Evolutionary conservation across 2,329 filamentous ascomycete genomes (phyloP), one percentile per base, ranked within the genome.

Genomic region (Trichoderma koningiopsis): DNA sequence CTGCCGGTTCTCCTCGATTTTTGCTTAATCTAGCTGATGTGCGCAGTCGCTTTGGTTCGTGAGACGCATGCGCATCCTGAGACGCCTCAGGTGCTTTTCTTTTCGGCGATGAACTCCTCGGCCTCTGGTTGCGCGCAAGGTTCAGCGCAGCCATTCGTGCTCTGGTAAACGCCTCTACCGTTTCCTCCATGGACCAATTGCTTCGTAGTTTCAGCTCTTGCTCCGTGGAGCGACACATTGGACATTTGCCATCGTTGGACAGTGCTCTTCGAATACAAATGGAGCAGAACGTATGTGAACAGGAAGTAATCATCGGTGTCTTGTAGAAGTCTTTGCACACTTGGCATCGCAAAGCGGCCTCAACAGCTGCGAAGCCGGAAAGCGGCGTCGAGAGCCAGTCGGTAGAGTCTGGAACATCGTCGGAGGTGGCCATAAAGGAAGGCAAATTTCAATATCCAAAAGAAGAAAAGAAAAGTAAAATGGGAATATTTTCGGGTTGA

Each of bases 271-370:
- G 91, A 78, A 99, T 98, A 79, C 96, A 99, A 66, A 97, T 83
- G 7, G 95, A 97, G 84, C 96, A 99, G 77, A 99, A 99, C 0
- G 96, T 98, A 78, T 99, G 96, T 66, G 89, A 92, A 82, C 96
- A 99, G 1, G 92, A 92, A 0, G 96, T 99, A 72, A 97, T 91
- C 88, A 99, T 96, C 0, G 96, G 96, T 62, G 94, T 97, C 71
- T 89, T 89, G 83, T 92, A 98, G 81, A 98, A 97, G 79, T 99
- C 96, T 79, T 98, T 98, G 87, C 96, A 99, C 70, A 99, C 92
- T 80, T 98, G 93, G 81, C 96, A 99, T 74, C 96, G 92, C 24
- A 99, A 85, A 3, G 94, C 89, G 70, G 91, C 89, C 76, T 99
- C 96, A 72, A 99, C 88, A 16, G 87, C 83, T 59, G 89, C 84